phyloP scores from a whole-genome alignment of 2,329 filamentous ascomycete genomes.

The Keithomyces neogunnii region DNA sequence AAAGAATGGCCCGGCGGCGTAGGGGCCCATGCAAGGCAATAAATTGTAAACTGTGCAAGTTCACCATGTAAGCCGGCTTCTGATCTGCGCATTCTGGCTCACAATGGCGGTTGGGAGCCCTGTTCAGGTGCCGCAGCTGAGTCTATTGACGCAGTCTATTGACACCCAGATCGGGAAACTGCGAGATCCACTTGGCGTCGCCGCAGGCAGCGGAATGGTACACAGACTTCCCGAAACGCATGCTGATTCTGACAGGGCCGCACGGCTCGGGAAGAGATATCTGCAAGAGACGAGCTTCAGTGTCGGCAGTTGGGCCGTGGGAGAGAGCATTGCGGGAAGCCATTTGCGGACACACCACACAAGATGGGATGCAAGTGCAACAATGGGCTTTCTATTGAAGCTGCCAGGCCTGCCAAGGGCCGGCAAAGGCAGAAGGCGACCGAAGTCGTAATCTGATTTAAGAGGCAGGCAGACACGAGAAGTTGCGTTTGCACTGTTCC shows the following conservation, averaged over 20 bases:
- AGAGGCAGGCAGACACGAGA: no score
- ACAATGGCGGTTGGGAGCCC: slow-evolving; percentile 5
- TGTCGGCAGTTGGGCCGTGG: not conserved
- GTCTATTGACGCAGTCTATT: slow-evolving; percentile 27
- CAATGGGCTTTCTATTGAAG: no score
- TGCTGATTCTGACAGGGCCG: not conserved
- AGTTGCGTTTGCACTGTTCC: no score
- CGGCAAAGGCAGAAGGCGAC: no score
- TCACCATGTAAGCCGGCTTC: not conserved
- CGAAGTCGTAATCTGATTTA: no score
- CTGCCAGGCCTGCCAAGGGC: no score
- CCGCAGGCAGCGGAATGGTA: slow-evolving; percentile 18
- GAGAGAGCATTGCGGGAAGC: no score
- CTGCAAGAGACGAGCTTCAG: not conserved
- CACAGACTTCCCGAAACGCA: not conserved
- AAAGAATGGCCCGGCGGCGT: not conserved
- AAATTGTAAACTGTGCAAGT: not conserved
- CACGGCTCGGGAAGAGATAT: not conserved
- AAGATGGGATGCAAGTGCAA: no score
- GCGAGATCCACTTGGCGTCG: slow-evolving; percentile 6
- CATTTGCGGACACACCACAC: no score
- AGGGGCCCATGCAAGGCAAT: not conserved
- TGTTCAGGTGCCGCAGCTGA: slow-evolving; percentile 5
- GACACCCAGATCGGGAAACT: slow-evolving; percentile 22
- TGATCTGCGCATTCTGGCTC: not conserved